Percentiles rank a stretch among this genome's conserved stretches.
phyloP scores from a whole-genome alignment of 1,284 basidiomycete genomes.

The Apiotrichum veenhuisii region DNA sequence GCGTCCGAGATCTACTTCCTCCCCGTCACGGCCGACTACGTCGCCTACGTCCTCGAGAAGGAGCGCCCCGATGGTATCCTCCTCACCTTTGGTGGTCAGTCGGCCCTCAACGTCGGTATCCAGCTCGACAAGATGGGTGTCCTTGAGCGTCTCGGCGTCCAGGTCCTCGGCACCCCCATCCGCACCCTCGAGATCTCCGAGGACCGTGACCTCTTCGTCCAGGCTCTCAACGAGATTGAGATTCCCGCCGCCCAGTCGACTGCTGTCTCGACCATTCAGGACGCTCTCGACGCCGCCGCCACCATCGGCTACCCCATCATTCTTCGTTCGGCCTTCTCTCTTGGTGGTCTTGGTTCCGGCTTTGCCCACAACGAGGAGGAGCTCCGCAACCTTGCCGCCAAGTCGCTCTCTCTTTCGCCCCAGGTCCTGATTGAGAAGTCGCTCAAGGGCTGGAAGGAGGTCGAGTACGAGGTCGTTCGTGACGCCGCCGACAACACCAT shows the following conservation, averaged over 20 bases:
- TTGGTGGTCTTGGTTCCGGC: constrained; percentile 96
- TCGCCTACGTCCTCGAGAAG: constrained; percentile 97
- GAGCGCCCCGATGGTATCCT: constrained; percentile 96
- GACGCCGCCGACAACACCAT: constrained; percentile 94
- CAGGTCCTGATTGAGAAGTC: constrained; percentile 97
- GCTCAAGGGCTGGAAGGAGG: constrained; percentile 99
- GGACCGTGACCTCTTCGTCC: constrained; percentile 94
- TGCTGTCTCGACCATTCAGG: constrained; percentile 92
- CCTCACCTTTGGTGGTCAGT: constrained; percentile 97
- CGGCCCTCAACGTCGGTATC: constrained; percentile 96
- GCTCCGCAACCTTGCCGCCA: constrained; percentile 88
- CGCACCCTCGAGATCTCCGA: constrained; percentile 92
- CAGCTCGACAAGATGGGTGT: constrained; percentile 97
- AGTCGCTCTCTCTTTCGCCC: constrained; percentile 83
- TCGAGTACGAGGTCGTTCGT: constrained; percentile 98
- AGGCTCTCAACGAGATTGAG: constrained; percentile 97
- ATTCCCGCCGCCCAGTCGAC: constrained; percentile 97
- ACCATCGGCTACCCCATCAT: constrained; percentile 97
- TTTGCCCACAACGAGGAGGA: constrained; percentile 96
- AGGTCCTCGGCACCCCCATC: constrained; percentile 94
- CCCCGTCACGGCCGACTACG: constrained; percentile 94
- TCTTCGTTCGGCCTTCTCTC: constrained; percentile 94
- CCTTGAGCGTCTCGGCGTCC: constrained; percentile 86
- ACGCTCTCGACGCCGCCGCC: constrained; percentile 84
- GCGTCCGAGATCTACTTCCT: constrained; percentile 97